These are phyloP conservation scores for Karstenula rhodostoma DNA, from an alignment of 2,329 filamentous ascomycete species.

Conservation along the genomic window DNA sequence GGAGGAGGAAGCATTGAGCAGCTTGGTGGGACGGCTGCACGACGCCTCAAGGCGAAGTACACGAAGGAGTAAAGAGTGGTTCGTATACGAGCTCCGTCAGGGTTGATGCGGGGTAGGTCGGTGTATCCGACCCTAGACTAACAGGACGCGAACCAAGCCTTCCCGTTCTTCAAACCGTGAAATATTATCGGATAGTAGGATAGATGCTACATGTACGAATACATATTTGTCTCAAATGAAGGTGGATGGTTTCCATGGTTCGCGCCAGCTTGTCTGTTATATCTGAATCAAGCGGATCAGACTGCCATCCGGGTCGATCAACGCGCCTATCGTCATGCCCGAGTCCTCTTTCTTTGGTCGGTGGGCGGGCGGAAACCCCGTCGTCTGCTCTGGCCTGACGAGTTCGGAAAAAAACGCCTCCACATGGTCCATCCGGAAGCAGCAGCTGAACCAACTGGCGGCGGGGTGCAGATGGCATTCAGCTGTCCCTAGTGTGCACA, in stretches of 20 bases:
- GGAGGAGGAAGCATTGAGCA: background rate
- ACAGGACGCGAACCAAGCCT: background rate
- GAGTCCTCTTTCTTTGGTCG: background rate
- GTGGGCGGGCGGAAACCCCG: background rate
- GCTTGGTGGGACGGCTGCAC: too few relatives aligned
- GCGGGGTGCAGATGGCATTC: background rate
- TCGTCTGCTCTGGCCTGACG: background rate
- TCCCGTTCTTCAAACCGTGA: too few relatives aligned
- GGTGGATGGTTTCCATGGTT: background rate
- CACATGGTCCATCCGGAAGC: background rate
- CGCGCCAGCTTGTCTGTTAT: background rate
- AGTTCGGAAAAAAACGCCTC: background rate
- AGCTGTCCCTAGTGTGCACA: background rate
- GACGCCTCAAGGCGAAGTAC: too few relatives aligned
- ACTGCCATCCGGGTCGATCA: background rate
- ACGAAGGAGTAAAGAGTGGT: too few relatives aligned
- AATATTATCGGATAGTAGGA: background rate
- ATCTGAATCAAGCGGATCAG: background rate
- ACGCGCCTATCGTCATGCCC: background rate
- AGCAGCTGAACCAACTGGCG: background rate
- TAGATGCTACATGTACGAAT: too few relatives aligned
- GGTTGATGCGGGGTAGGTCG: slow-evolving; percentile 5
- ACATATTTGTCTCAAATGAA: background rate
- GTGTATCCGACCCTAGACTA: background rate
- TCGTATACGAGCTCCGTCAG: too few relatives aligned